phyloP scores from a whole-genome alignment of 495 filamentous ascomycete species.

The Lophiostoma macrostomum region DNA sequence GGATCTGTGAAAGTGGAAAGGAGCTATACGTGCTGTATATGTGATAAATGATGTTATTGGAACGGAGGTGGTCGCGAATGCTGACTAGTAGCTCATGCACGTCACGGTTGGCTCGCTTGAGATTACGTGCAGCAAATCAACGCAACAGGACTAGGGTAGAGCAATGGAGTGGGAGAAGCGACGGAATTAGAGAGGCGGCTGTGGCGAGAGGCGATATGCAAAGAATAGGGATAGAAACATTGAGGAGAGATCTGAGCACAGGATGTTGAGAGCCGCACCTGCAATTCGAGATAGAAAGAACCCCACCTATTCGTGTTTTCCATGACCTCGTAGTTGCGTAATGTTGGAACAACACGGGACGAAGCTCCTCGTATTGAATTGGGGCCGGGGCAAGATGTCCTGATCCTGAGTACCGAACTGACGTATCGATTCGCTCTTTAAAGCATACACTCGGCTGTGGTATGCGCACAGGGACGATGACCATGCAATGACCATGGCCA shows the following conservation, averaged over 20 bases:
- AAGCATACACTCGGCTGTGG: too few relatives aligned
- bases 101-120: slow-evolving; percentile 26
- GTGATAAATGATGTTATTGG: slow-evolving; percentile 26
- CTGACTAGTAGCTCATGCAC: slow-evolving; percentile 9
- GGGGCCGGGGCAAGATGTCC: too few relatives aligned
- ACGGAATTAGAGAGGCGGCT: slow-evolving; percentile 8
- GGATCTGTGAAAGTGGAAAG: neutral
- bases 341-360: too few relatives aligned
- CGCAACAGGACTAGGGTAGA: neutral
- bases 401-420: too few relatives aligned
- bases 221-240: slow-evolving; percentile 33
- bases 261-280: too few relatives aligned
- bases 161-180: neutral
- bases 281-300: too few relatives aligned
- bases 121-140: slow-evolving; percentile 21
- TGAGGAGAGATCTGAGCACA: slow-evolving; percentile 27
- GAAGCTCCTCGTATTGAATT: too few relatives aligned
- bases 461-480: too few relatives aligned
- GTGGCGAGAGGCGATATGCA: slow-evolving; percentile 19
- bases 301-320: too few relatives aligned
- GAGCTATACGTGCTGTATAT: slow-evolving; percentile 9
- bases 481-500: too few relatives aligned
- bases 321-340: too few relatives aligned
- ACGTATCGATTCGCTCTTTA: too few relatives aligned
- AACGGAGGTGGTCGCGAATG: slow-evolving; percentile 11